phyloP scores from a whole-genome alignment of 2,329 filamentous ascomycete species.

The Calonectria multiphialidica region DNA sequence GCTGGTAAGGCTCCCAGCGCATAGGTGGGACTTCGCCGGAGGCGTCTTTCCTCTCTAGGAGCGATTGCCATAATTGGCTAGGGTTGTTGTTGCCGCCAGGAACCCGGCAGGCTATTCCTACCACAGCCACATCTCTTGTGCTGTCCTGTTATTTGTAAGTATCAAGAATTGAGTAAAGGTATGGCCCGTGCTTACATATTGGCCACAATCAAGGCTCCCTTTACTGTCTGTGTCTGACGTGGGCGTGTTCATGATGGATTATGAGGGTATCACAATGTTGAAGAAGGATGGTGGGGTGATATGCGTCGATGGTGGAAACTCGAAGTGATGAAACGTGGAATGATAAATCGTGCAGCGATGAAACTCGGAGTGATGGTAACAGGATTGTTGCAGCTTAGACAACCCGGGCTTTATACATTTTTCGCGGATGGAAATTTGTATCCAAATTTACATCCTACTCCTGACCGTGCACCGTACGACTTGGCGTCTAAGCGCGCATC shows the following conservation, averaged over 20 bases:
- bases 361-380: no score
- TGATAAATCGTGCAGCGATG: no score
- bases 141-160: background rate
- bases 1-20: background rate
- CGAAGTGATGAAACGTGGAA: no score
- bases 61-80: background rate
- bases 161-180: no score
- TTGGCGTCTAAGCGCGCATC: background rate
- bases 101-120: background rate
- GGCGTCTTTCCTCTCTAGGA: background rate
- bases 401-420: no score
- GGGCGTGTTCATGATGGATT: background rate
- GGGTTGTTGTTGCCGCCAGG: background rate
- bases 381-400: no score
- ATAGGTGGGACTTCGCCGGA: background rate
- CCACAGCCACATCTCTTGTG: background rate
- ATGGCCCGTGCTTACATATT: background rate
- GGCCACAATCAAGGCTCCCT: no score
- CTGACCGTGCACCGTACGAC: background rate
- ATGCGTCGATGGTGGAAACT: background rate
- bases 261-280: background rate
- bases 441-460: no score
- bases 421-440: no score
- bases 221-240: background rate
- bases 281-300: background rate